A percentile compares a stretch with the other conserved stretches of the same genome.
phyloP scores from a whole-genome alignment of 495 filamentous ascomycete genomes.

The Penicillium fimorum region DNA sequence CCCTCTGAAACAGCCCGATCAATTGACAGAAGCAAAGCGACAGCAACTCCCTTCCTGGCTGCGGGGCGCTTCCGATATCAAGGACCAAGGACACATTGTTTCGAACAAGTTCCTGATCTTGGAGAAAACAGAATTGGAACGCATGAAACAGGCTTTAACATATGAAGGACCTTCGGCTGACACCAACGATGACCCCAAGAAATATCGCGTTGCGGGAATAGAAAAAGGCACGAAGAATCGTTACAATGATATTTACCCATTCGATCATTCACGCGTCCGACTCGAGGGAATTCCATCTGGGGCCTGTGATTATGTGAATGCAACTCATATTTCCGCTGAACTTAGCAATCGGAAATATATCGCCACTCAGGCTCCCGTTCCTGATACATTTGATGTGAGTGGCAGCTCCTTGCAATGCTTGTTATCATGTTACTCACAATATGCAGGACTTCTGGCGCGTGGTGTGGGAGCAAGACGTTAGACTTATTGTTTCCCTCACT shows the following conservation, averaged over 20 bases:
- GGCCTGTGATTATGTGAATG: slow-evolving; percentile 93
- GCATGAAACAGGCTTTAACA: slow-evolving; percentile 88
- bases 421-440: slow-evolving; percentile 38
- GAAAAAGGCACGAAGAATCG: slow-evolving; percentile 94
- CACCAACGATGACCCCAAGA: slow-evolving; percentile 27
- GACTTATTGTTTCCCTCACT: slow-evolving; percentile 92
- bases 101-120: slow-evolving; percentile 81
- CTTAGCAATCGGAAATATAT: slow-evolving; percentile 88
- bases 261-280: slow-evolving; percentile 87
- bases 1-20: slow-evolving; percentile 65
- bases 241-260: slow-evolving; percentile 97
- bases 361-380: slow-evolving; percentile 90
- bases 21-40: slow-evolving; percentile 43
- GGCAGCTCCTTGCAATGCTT: not conserved
- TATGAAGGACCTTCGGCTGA: slow-evolving; percentile 56
- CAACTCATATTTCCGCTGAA: slow-evolving; percentile 75
- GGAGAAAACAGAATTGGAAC: slow-evolving; percentile 79
- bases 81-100: slow-evolving; percentile 73
- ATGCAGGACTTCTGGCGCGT: slow-evolving; percentile 94
- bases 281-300: slow-evolving; percentile 68
- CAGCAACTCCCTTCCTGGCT: slow-evolving; percentile 73
- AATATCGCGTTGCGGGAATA: slow-evolving; percentile 74
- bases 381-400: slow-evolving; percentile 86
- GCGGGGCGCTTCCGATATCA: slow-evolving; percentile 57
- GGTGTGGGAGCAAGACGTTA: slow-evolving; percentile 93